Evolutionary conservation across 768 basidiomycete species (phyloP), one percentile per base, ranked within the genome.

Genomic region (Calocybe indica): DNA sequence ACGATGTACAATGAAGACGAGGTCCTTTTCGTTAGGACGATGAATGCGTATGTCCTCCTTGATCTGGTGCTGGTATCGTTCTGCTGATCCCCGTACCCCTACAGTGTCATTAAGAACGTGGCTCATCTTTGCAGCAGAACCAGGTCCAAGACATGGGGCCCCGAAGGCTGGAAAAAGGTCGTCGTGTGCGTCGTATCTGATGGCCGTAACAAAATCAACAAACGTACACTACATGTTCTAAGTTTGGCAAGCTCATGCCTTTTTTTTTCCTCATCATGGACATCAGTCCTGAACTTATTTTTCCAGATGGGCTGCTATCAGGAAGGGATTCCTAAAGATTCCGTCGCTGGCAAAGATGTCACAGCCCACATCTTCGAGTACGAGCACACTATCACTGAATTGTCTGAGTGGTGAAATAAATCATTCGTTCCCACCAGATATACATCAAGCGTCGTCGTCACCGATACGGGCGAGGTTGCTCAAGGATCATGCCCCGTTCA

Each of bases 1-100:
- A 95, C 92, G 38, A 94, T 95, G 91, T 90, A 90, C 64, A 94
- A 94, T 62, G 92, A 96, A 69, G 89, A 90, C 59, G 87, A 90
- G 59, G 70, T 83, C 7, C 70, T 89, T 28, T 91, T 90, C 62
- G 71, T 72, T 59, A 78, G 74, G 59, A 92, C 89, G 8, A 90
- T 92, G 86, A 90, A 91, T 55, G 80, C 87, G 83, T 85, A 58
- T 58, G 84, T 73, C 37, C 37, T 15, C 5, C 15, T 44, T 38
- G 47, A 5, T 9, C 45, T 42, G 10, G 30, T 36, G 13, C 49
- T 48, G 28, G 38, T 40, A 15, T 34, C 29, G 32, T 14, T 31
- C 47, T 51, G 39, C 38, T 46, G 46, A 40, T 10, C 31, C 31
- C 53, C 48, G 52, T 48, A 41, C 49, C 40, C 47, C 43, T 46